Percentiles rank a stretch among this genome's conserved stretches.
Evolutionary conservation across 208 protist genomes (phyloP).

Genomic region (Angomonas ambiguus): DNA sequence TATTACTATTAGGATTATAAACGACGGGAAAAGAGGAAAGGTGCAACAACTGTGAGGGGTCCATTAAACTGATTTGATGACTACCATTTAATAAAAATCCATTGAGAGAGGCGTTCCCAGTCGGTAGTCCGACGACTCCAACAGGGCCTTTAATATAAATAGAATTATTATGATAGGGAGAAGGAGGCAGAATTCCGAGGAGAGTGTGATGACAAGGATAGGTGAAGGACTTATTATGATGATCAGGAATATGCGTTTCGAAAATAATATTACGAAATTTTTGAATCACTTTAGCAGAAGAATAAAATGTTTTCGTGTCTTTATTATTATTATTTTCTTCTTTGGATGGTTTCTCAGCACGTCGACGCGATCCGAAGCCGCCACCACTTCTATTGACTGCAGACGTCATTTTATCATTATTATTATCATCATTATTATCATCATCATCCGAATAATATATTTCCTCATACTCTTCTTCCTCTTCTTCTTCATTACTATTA

Average conservation of each 20-base stretch:
- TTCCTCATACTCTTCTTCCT: background rate
- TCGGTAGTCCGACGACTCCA: background rate
- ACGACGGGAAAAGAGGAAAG: too few relatives aligned
- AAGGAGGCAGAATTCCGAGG: background rate
- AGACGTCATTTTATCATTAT: background rate
- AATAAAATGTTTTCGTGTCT: background rate
- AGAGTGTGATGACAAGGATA: background rate
- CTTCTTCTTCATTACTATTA: too few relatives aligned
- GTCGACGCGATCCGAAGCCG: too few relatives aligned
- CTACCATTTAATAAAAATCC: background rate
- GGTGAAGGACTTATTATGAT: too few relatives aligned
- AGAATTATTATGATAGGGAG: background rate
- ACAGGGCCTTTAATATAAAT: background rate
- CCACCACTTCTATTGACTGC: too few relatives aligned
- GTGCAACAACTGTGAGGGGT: too few relatives aligned
- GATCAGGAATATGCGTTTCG: background rate
- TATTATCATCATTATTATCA: background rate
- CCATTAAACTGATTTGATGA: background rate
- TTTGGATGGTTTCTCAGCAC: too few relatives aligned
- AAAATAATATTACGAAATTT: constrained; percentile 2
- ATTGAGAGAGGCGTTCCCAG: background rate
- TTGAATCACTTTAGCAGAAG: background rate
- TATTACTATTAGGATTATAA: too few relatives aligned
- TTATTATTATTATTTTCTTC: background rate
- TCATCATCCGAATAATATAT: background rate